Evolutionary conservation across 257 asterid genomes (phyloP), one percentile per base, ranked within the genome.

Genomic region (Penstemon newberryi): DNA sequence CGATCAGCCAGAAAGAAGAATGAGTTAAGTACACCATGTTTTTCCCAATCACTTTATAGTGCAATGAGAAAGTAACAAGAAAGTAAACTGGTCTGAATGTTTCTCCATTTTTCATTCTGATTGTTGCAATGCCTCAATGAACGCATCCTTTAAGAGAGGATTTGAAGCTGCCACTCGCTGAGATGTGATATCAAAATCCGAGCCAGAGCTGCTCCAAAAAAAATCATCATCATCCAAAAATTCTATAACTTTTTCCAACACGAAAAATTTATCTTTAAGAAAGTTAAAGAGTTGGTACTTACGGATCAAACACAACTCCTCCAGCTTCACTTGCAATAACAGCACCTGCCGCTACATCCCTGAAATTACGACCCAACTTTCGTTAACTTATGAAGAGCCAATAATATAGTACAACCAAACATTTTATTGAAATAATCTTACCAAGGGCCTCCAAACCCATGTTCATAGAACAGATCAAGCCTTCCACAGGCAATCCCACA

Each of bases 271-370:
- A 8, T 47, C 58, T 25, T 37, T 52, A 9, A 15, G 33, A 43
- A 69, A 65, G 11, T 63, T 18, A 38, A 6, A 2, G 56, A 70
- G 44, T 6, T 7, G 63, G 19, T 40, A 81, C 95, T 91, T 76
- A 87, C 92, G 98, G 95, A 84, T 91, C 94, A 83, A 78, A 91
- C 44, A 91, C 64, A 63, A 64, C 81, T 18, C 98, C 96, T 52
- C 96, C 96, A 51, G 95, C 96, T 82, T 87, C 96, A 56, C 80
- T 85, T 57, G 84, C 86, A 55, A 91, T 89, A 60, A 91, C 79
- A 77, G 93, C 96, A 56, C 96, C 98, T 13, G 89, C 96, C 9
- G 98, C 96, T 51, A 89, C 86, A 74, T 91, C 98, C 96, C 95
- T 87, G 81, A 57, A 62, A 47, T 64, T n/a, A 70, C 25, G 54